Evolutionary conservation across 2,329 filamentous ascomycete genomes (phyloP), one percentile per base, ranked within the genome.

Genomic region (Nemania sp.): DNA sequence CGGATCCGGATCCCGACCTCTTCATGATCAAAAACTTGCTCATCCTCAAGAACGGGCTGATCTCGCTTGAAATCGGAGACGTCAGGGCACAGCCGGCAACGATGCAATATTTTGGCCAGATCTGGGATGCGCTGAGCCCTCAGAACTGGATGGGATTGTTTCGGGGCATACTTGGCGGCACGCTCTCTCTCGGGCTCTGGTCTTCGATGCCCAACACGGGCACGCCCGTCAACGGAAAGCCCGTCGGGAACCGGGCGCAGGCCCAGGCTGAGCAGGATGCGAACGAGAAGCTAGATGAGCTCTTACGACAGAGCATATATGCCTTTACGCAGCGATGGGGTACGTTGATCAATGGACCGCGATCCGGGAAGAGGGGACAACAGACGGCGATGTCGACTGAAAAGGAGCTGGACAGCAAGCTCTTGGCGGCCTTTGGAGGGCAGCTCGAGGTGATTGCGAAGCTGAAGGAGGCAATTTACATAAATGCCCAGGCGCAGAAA

Each of bases 11-110:
- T 72, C 85, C 90, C 0, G 90, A 97, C 67, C 83, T 99, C 4
- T 99, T 99, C 76, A 88, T 97, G 71, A 89, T 99, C 69, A 95
- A 94, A 69, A 97, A 99, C 73, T 83, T 99, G 1, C 88, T 99
- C 51, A 89, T 97, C 51, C 85, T 99, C 53, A 98, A 98, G 76
- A 96, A 97, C 73, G 91, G 97, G 73, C 90, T 99, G 53, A 88
- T 99, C 25, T 93, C 93, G 10, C 92, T 99, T 63, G 95, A 99
- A 77, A 97, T 99, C 67, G 93, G 85, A 53, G 85, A 88, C 66
- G 82, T 87, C 15, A 79, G 85, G 60, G 83, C 82, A 57, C 79
- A 83, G 46, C 75, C 77, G 6, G 73, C 77, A 15, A 77, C 79
- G 4, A 81, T 85, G 78, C 84, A 87, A 67, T 85, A 89, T 68